Percentiles rank a stretch among this genome's conserved stretches.
phyloP scores from a whole-genome alignment of 495 filamentous ascomycete species.

The Bacidia gigantensis region DNA sequence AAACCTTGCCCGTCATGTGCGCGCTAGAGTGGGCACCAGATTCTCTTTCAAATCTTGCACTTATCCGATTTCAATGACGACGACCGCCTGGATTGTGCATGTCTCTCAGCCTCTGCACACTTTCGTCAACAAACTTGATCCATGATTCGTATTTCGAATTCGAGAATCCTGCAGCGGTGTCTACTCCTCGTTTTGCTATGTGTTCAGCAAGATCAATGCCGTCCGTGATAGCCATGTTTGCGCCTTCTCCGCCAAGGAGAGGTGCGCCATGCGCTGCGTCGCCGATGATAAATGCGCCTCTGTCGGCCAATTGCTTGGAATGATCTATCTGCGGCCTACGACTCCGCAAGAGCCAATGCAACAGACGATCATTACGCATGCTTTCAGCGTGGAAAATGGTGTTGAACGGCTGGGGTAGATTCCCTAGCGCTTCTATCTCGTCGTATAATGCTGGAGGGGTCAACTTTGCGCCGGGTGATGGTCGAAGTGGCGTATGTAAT shows the following conservation, averaged over 20 bases:
- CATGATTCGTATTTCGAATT: constrained; percentile 19
- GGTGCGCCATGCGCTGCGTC: constrained; percentile 29
- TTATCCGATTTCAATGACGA: too few species aligned
- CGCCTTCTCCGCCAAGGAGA: constrained; percentile 30
- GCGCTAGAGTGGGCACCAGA: too few species aligned
- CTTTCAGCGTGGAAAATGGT: constrained; percentile 22
- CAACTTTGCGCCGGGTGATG: constrained; percentile 17
- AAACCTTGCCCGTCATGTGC: too few species aligned
- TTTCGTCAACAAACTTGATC: constrained; percentile 18
- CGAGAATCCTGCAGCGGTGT: constrained; percentile 18
- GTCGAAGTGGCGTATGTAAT: constrained; percentile 24
- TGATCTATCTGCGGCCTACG: constrained; percentile 12
- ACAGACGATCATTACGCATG: constrained; percentile 21
- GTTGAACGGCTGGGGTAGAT: constrained; percentile 20
- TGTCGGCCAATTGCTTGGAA: constrained; percentile 16
- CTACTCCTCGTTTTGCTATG: constrained; percentile 13
- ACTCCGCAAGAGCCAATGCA: constrained; percentile 33
- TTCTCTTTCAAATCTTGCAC: too few species aligned
- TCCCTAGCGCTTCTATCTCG: constrained; percentile 19
- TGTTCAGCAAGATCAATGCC: constrained; percentile 25
- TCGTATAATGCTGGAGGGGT: constrained; percentile 25
- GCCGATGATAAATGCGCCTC: constrained; percentile 24
- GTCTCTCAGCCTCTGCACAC: constrained; percentile 13
- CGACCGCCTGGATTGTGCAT: too few species aligned
- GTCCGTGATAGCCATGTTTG: constrained; percentile 27